Evolutionary conservation across 768 basidiomycete species (phyloP), one percentile per base, ranked within the genome.

Genomic region (Lactifluus piperatus): DNA sequence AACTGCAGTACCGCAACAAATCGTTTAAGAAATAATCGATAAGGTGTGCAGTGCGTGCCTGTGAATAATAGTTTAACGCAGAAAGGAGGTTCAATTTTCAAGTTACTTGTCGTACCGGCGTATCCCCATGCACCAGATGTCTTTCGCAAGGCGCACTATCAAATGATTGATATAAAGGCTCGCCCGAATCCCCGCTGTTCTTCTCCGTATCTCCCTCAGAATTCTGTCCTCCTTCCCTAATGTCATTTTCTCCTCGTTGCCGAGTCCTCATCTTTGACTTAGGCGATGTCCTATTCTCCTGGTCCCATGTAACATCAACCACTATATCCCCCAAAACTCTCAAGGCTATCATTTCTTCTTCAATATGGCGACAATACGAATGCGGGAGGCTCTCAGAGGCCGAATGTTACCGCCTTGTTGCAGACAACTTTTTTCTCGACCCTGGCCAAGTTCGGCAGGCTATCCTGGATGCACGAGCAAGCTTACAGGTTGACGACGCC

Each of bases 221-320:
- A 20, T n/a, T 41, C 18, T 39, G 16, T 8, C 37, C 37, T 2
- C 5, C 37, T 8, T 41, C 34, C 34, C 34, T 20, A 41, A 41
- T 41, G 39, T 7, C 39, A 5, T 9, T n/a, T 4, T 20, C 39
- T 3, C 39, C 39, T 18, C n/a, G 39, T 14, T 20, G 39, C 20
- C n/a, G 39, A 5, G 6, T 41, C 14, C 18, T 41, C 39, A 41
- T 81, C 62, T 75, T 81, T 64, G 81, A 81, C 67, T 67, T 81
- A 16, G 79, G 80, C 20, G 81, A 81, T 62, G 80, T 81, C 24
- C 71, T 81, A 29, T 80, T 82, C 66, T 72, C 71, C 45, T 82
- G 79, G 80, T 80, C 78, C 4, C 64, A 76, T 1, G 62, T 72
- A 1, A 78, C 78, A 0, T 73, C 71, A 45, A 77, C 77, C 6